Base-by-base conservation (phyloP, 192 early-diverging fungal species). In the Cetraspora pellucida region DNA sequence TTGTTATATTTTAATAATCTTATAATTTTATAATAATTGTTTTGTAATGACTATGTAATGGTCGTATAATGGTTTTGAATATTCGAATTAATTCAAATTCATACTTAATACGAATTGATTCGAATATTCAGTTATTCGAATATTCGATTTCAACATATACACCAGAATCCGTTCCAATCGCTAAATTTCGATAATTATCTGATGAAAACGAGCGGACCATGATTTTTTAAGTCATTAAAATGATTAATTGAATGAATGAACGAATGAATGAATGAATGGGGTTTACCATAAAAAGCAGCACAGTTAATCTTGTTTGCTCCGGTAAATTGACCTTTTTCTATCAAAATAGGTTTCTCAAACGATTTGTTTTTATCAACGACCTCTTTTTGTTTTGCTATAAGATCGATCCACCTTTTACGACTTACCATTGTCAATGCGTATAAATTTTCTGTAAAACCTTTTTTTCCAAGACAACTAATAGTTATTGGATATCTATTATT, bases 121-220 rank as follows among this genome's bases (percentile, higher is more conserved):
- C n/a, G n/a, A n/a, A n/a, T n/a, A n/a, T n/a, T n/a, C n/a, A n/a
- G n/a, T n/a, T n/a, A n/a, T n/a, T n/a, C n/a, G n/a, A n/a, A n/a
- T n/a, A n/a, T n/a, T n/a, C n/a, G n/a, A n/a, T n/a, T n/a, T n/a
- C n/a, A n/a, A 93, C 83, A 74, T 90, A 98, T 19, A 98, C 81
- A 5, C 96, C 96, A 25, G 87, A 81, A 76, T 98, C 95, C 1
- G 95, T 93, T 25, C 93, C 96, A 61, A 97, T 79, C 23, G 95
- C 82, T 54, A 97, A 85, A 44, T 87, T 78, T 8, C 87, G 85
- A 63, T 87, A 87, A 70, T 87, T 84, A 70, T 91, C 90, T 81
- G 86, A 77, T 25, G 82, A 83, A 67, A 25, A 81, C n/a, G n/a
- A n/a, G n/a, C n/a, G n/a, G n/a, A n/a, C n/a, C n/a, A n/a, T n/a